Percentiles rank a stretch among this genome's conserved stretches.
phyloP scores from a whole-genome alignment of 352 stramenopile genomes.

The Phytophthora nicotianae region DNA sequence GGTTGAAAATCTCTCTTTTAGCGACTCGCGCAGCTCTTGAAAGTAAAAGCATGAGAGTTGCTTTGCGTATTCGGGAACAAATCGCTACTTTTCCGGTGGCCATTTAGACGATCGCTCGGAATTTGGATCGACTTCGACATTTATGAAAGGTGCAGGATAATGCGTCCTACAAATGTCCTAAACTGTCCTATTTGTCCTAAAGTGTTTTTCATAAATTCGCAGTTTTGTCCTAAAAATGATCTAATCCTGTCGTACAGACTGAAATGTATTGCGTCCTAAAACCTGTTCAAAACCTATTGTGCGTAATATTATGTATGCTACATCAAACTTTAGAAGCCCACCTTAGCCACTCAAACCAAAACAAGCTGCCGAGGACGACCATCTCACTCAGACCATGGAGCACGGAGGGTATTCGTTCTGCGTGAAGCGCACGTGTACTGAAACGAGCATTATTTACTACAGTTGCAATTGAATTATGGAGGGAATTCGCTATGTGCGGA shows the following conservation, averaged over 20 bases:
- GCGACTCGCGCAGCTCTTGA: conserved; percentile 6
- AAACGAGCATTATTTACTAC: too few relatives aligned
- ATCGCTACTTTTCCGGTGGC: conserved; percentile 7
- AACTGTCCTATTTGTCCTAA: not conserved
- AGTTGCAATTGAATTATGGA: not conserved
- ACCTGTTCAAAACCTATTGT: not conserved
- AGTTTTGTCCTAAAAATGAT: not conserved
- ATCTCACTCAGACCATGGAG: not conserved
- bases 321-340: not conserved
- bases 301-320: not conserved
- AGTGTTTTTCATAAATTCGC: not conserved
- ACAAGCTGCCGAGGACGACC: too few relatives aligned
- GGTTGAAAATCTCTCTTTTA: conserved; percentile 7
- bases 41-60: conserved; percentile 22
- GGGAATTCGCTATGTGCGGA: too few relatives aligned
- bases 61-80: conserved; percentile 14
- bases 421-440: too few relatives aligned
- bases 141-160: not conserved
- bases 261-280: not conserved
- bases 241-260: not conserved
- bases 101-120: conserved; percentile 4
- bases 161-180: not conserved
- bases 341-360: too few relatives aligned
- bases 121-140: not conserved
- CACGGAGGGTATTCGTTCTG: not conserved